phyloP scores from a whole-genome alignment of 495 filamentous ascomycete genomes.

The Choiromyces venosus region DNA sequence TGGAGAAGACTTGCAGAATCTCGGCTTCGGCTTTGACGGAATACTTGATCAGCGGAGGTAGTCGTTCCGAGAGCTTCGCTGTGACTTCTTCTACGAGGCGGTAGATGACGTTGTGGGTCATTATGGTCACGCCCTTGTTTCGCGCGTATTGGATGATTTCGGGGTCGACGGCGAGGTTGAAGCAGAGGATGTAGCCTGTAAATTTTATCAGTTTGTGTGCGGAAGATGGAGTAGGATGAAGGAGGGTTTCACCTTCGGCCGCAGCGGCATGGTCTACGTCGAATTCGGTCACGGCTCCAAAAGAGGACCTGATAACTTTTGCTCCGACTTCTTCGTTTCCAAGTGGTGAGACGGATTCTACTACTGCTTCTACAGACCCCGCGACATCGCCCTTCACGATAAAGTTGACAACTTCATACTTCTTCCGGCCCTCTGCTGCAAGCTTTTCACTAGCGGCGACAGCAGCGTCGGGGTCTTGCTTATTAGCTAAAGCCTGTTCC shows the following conservation, averaged over 20 bases:
- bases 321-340: conserved; percentile 78
- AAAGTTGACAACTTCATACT: conserved; percentile 64
- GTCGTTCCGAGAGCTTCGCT: conserved; percentile 57
- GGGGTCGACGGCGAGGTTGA: conserved; percentile 70
- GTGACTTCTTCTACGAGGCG: conserved; percentile 78
- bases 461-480: conserved; percentile 25
- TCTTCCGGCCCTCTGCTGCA: conserved; percentile 24
- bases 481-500: conserved; percentile 39
- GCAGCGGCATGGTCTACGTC: conserved; percentile 82
- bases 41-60: conserved; percentile 59
- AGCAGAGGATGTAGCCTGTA: conserved; percentile 64
- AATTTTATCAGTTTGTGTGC: conserved; percentile 5
- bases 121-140: conserved; percentile 60
- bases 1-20: conserved; percentile 72
- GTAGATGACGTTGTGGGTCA: conserved; percentile 92
- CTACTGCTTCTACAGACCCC: conserved; percentile 86
- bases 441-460: conserved; percentile 22
- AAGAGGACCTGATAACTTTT: conserved; percentile 66
- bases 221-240: neutral
- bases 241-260: conserved; percentile 48
- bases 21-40: conserved; percentile 85
- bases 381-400: conserved; percentile 88
- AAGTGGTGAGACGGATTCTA: conserved; percentile 63
- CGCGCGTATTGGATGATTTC: conserved; percentile 66
- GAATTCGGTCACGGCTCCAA: conserved; percentile 75